Conservation (phyloP, 2,329 filamentous ascomycete genomes). For the Knufia petricola region DNA sequence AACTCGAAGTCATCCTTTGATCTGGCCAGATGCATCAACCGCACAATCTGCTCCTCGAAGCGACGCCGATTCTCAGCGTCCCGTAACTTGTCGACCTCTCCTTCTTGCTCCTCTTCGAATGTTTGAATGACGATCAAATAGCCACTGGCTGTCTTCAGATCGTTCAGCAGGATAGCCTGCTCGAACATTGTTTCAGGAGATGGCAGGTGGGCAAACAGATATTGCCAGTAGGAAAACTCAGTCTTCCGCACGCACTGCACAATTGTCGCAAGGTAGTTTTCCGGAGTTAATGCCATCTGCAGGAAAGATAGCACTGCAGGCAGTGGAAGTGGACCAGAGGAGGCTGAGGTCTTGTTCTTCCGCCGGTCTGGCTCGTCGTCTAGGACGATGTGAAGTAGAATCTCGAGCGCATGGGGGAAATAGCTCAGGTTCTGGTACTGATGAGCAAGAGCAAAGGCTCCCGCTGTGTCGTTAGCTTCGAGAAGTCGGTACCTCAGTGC, state of each 20-base stretch:
- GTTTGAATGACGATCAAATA: slow-evolving; percentile 94
- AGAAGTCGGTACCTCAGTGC: slow-evolving; percentile 70
- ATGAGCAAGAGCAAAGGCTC: slow-evolving; percentile 70
- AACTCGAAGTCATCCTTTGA: slow-evolving; percentile 86
- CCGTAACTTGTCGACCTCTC: slow-evolving; percentile 13
- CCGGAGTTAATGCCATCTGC: slow-evolving; percentile 59
- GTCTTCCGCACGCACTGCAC: slow-evolving; percentile 97
- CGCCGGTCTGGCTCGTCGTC: slow-evolving; percentile 77
- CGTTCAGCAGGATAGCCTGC: slow-evolving; percentile 73
- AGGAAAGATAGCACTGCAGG: slow-evolving; percentile 51
- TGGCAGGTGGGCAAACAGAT: slow-evolving; percentile 82
- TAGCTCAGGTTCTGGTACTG: slow-evolving; percentile 83
- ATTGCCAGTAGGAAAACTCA: slow-evolving; percentile 88
- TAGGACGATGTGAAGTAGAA: slow-evolving; percentile 83
- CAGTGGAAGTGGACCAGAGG: slow-evolving; percentile 27
- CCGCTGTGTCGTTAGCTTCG: slow-evolving; percentile 59
- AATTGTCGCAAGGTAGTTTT: slow-evolving; percentile 80
- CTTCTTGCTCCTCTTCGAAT: slow-evolving; percentile 45
- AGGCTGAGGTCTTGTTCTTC: slow-evolving; percentile 21
- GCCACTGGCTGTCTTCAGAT: slow-evolving; percentile 87
- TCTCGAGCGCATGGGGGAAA: slow-evolving; percentile 84
- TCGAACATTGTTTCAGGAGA: slow-evolving; percentile 89
- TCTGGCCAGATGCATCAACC: slow-evolving; percentile 71
- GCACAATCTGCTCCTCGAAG: slow-evolving; percentile 51
- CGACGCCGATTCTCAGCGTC: slow-evolving; percentile 37